Evolutionary conservation across 768 basidiomycete genomes (phyloP), one percentile per base, ranked within the genome.

Genomic region (Boletus tylopilopsis): DNA sequence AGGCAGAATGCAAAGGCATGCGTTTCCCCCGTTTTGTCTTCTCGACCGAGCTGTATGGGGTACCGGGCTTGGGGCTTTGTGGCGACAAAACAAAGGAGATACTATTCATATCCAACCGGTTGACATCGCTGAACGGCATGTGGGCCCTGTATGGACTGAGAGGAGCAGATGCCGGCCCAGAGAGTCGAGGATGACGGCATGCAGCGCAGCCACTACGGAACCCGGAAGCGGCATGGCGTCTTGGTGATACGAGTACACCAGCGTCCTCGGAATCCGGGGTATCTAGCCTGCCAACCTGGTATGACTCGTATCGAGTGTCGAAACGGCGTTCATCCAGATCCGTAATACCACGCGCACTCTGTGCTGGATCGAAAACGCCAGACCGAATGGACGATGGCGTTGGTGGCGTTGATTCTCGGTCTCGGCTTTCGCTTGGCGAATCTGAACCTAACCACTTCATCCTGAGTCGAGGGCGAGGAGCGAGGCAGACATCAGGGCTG

Each of bases 171-270:
- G 3, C 16, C 34, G 50, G 32, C 34, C 37, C 34, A 10, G 55
- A 56, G 18, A 49, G 15, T 25, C 61, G 64, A 39, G 45, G 51
- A 18, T 59, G 62, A 42, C 56, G 59, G 53, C 64, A 66, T 11
- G 64, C 62, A 6, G 53, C 43, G 50, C 64, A 65, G 39, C 64
- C 64, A 51, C 59, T 66, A 6, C 64, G 64, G 55, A 66, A 65
- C 48, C 44, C 57, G 21, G 49, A 47, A 23, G 35, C 33, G 11
- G 54, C 51, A 32, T 49, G 49, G 18, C 29, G 39, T 47, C 53
- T 53, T 45, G 35, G 42, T 16, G 55, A 45, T 30, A 16, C 45
- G 23, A 50, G 24, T 19, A 12, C 22, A 8, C 41, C 7, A 23
- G 45, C 24, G 24, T 52, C 47, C 61, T 56, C 57, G 50, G 54